Conservation (phyloP, 495 filamentous ascomycete species). For the Aspergillus ellipticus region DNA sequence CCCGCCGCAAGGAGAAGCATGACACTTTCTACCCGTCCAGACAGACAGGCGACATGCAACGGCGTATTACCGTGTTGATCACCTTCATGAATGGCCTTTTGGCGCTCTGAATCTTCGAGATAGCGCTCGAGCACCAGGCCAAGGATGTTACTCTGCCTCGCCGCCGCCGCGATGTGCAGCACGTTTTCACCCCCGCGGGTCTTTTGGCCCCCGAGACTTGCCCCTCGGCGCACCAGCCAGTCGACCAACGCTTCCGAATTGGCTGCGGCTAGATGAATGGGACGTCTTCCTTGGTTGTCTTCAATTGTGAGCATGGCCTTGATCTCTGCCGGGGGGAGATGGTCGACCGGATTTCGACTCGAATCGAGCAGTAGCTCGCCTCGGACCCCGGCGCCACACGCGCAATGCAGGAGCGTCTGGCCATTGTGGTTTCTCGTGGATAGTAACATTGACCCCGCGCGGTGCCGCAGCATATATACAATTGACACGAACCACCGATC, state of each 20-base stretch:
- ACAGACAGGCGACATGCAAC: conserved; percentile 34
- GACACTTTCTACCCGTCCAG: conserved; percentile 32
- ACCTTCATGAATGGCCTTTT: conserved; percentile 12
- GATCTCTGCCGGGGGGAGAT: conserved; percentile 10
- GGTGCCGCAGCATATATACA: neutral
- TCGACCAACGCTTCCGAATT: conserved; percentile 26
- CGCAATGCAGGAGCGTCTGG: conserved; percentile 23
- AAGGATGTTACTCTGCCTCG: conserved; percentile 33
- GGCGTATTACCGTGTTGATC: conserved; percentile 21
- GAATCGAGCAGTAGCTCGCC: neutral
- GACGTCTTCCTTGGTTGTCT: conserved; percentile 18
- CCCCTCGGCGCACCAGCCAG: conserved; percentile 33
- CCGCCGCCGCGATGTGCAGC: conserved; percentile 37
- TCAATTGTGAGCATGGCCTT: neutral
- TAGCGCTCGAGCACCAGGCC: conserved; percentile 32
- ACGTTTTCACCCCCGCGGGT: conserved; percentile 31
- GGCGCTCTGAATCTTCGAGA: neutral
- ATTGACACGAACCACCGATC: neutral
- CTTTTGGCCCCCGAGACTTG: conserved; percentile 12
- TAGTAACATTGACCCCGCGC: conserved; percentile 11
- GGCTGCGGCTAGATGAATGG: conserved; percentile 33
- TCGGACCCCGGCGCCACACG: conserved; percentile 12
- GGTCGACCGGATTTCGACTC: conserved; percentile 9
- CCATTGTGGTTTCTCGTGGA: conserved; percentile 17
- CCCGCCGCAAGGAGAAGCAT: conserved; percentile 30